Percentiles rank a stretch among this genome's conserved stretches.
These are phyloP conservation scores for Wickerhamomyces xylosicus DNA, from an alignment of 805 yeast species.

Conservation along the genomic window DNA sequence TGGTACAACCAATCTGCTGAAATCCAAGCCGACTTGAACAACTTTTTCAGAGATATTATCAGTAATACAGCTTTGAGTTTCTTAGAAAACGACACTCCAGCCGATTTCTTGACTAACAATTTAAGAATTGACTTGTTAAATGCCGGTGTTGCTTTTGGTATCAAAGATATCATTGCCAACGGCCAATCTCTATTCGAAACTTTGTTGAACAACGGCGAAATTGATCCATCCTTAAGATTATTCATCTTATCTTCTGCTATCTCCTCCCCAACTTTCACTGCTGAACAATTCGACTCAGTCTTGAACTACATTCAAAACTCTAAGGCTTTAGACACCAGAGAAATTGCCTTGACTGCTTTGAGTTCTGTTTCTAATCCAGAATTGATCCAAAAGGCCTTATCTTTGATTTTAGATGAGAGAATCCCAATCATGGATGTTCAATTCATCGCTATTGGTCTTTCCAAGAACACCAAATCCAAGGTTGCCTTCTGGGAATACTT, in stretches of 20 bases:
- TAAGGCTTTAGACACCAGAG: conserved; percentile 50
- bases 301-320: conserved; percentile 49
- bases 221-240: conserved; percentile 63
- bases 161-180: conserved; percentile 32
- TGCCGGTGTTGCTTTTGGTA: conserved; percentile 44
- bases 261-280: conserved; percentile 56
- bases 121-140: conserved; percentile 54
- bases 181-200: conserved; percentile 34
- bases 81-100: conserved; percentile 49
- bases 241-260: conserved; percentile 52
- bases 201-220: conserved; percentile 36
- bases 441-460: conserved; percentile 64
- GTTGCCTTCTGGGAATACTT: conserved; percentile 65
- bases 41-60: conserved; percentile 42
- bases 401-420: conserved; percentile 41
- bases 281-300: conserved; percentile 49
- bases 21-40: conserved; percentile 34
- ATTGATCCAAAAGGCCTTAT: conserved; percentile 43
- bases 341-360: conserved; percentile 53
- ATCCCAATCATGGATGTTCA: conserved; percentile 65
- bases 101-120: conserved; percentile 50
- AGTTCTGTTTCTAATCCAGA: conserved; percentile 48
- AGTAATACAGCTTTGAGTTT: conserved; percentile 40
- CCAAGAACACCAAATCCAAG: conserved; percentile 51
- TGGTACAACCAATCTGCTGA: conserved; percentile 43